Evolutionary conservation across 306 rosid genomes (phyloP).

Genomic region (Lathyrus oleraceus): DNA sequence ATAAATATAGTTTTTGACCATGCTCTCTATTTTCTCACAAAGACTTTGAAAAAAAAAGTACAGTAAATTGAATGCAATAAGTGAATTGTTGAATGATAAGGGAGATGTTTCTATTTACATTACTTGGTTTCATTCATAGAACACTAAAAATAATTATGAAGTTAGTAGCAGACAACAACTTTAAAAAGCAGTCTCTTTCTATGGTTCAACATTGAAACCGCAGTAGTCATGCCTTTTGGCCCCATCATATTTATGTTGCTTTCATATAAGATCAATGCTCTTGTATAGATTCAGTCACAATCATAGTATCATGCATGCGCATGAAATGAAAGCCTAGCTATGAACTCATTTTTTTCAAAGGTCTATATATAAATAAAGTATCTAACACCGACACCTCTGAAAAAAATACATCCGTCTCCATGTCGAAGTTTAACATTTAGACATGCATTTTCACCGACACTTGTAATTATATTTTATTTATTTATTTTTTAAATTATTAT

Average conservation of each 20-base stretch:
- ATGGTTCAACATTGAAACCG: conserved; percentile 33
- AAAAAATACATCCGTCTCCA: too few species aligned
- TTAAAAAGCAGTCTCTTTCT: conserved; percentile 38
- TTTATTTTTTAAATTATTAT: too few species aligned
- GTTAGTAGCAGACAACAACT: conserved; percentile 20
- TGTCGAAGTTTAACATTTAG: too few species aligned
- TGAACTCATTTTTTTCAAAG: neutral
- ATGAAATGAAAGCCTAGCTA: conserved; percentile 11
- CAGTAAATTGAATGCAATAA: neutral
- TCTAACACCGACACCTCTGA: too few species aligned
- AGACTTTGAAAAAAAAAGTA: conserved; percentile 37
- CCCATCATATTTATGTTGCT: conserved; percentile 27
- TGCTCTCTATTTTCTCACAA: conserved; percentile 6
- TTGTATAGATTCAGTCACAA: conserved; percentile 17
- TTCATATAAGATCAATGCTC: conserved; percentile 31
- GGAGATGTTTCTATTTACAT: conserved; percentile 31
- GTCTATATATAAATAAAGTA: too few species aligned
- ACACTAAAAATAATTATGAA: neutral
- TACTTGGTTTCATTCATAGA: conserved; percentile 36
- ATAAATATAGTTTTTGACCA: conserved; percentile 32
- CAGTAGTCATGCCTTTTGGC: conserved; percentile 24
- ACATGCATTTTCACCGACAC: too few species aligned
- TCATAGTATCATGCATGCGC: conserved; percentile 44
- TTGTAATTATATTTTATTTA: too few species aligned
- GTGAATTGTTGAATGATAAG: conserved; percentile 37